Conservation (phyloP, 2,329 filamentous ascomycete genomes). For the Cytospora paraplurivora region DNA sequence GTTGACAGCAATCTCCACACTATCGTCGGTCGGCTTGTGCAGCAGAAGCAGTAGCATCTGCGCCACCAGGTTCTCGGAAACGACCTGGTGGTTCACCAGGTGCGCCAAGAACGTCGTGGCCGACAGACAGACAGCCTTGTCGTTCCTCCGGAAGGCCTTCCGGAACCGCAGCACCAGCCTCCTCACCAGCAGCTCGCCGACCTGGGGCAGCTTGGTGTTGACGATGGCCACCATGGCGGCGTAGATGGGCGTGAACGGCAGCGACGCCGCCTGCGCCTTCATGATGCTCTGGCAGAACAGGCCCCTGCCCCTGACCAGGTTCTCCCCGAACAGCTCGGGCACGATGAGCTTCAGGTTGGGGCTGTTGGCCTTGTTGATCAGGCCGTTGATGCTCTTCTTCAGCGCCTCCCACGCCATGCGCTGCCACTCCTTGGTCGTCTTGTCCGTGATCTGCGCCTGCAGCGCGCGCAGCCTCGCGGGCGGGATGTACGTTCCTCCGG, state of each 20-base stretch:
- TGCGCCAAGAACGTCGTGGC: constrained; percentile 95
- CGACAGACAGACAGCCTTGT: constrained; percentile 92
- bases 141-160: constrained; percentile 93
- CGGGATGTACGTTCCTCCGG: constrained; percentile 94
- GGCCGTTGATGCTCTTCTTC: constrained; percentile 97
- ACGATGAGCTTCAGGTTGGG: constrained; percentile 98
- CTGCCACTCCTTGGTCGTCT: constrained; percentile 94
- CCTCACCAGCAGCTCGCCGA: constrained; percentile 86
- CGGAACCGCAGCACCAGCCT: constrained; percentile 89
- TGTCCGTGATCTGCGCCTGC: constrained; percentile 96
- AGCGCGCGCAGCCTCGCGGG: constrained; percentile 87
- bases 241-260: constrained; percentile 96
- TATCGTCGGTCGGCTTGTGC: constrained; percentile 95
- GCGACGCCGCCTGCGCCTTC: constrained; percentile 95
- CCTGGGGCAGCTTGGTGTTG: constrained; percentile 94
- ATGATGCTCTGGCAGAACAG: constrained; percentile 95
- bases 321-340: constrained; percentile 93
- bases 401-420: constrained; percentile 98
- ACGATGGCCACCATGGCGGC: constrained; percentile 95
- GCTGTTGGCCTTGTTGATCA: constrained; percentile 99
- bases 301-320: constrained; percentile 85
- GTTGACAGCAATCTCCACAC: constrained; percentile 94
- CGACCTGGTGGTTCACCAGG: constrained; percentile 93
- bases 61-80: constrained; percentile 88
- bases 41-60: constrained; percentile 91